A percentile compares a stretch with the other conserved stretches of the same genome.
Evolutionary conservation across 768 basidiomycete genomes (phyloP).

Genomic region (Exsudoporus frostii): DNA sequence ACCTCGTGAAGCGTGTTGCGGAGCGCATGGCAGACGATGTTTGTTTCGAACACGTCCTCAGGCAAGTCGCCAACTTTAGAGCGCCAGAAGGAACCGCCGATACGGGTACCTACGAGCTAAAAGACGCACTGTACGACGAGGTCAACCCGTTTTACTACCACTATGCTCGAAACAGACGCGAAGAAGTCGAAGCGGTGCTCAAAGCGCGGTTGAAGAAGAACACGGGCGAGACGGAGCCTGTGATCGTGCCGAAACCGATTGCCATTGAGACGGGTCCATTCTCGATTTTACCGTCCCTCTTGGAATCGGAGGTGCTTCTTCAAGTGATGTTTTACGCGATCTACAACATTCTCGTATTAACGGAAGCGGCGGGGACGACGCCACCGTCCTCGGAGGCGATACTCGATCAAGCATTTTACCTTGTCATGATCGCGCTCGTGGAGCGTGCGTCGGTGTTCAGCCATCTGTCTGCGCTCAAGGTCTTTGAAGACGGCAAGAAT

Average conservation of each 20-base stretch:
- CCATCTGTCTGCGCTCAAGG: slow-evolving; percentile 47
- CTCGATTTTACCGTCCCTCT: slow-evolving; percentile 54
- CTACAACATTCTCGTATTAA: slow-evolving; percentile 67
- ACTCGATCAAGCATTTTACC: slow-evolving; percentile 82
- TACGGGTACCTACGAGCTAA: slow-evolving; percentile 84
- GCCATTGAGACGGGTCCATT: slow-evolving; percentile 69
- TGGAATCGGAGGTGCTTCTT: slow-evolving; percentile 68
- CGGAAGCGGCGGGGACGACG: slow-evolving; percentile 53
- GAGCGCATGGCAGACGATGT: slow-evolving; percentile 85
- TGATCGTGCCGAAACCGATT: slow-evolving; percentile 73
- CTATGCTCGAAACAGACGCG: slow-evolving; percentile 89
- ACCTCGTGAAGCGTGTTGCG: slow-evolving; percentile 85
- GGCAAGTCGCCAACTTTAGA: slow-evolving; percentile 77
- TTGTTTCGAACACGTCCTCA: slow-evolving; percentile 75
- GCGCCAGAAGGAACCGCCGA: slow-evolving; percentile 77
- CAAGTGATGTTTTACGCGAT: slow-evolving; percentile 84
- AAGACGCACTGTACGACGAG: slow-evolving; percentile 76
- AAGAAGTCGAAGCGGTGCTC: slow-evolving; percentile 82
- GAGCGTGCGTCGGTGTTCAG: slow-evolving; percentile 66
- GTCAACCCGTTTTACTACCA: slow-evolving; percentile 97
- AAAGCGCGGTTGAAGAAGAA: slow-evolving; percentile 64
- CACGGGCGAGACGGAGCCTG: slow-evolving; percentile 57
- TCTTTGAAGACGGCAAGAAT: slow-evolving; percentile 57
- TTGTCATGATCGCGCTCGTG: slow-evolving; percentile 81
- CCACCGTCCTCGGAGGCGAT: slow-evolving; percentile 86